Percentiles rank a stretch among this genome's conserved stretches.
phyloP scores from a whole-genome alignment of 208 protist species.

The Trypanosoma vivax region DNA sequence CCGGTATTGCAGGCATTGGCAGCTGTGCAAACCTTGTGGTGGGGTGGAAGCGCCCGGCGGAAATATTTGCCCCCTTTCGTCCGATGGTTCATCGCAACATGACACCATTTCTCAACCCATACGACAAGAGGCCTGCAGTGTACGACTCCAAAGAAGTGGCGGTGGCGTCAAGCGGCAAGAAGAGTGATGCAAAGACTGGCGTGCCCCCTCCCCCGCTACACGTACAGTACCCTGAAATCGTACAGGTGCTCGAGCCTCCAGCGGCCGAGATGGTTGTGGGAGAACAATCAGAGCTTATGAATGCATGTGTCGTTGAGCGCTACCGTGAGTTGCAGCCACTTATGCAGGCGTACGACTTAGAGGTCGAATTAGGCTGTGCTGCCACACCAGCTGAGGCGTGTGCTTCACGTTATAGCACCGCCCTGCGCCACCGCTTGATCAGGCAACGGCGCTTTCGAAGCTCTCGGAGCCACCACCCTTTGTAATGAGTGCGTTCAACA shows the following conservation, averaged over 20 bases:
- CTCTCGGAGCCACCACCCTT: conserved; percentile 66
- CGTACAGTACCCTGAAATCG: conserved; percentile 67
- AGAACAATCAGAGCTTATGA: conserved; percentile 26
- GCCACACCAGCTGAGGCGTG: conserved; percentile 63
- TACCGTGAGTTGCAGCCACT: conserved; percentile 64
- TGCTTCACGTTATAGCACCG: conserved; percentile 75
- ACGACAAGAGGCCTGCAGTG: conserved; percentile 32
- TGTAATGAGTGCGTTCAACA: conserved; percentile 89
- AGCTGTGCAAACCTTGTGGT: conserved; percentile 12
- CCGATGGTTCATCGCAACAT: conserved; percentile 83
- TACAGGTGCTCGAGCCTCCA: conserved; percentile 41
- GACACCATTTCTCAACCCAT: conserved; percentile 76
- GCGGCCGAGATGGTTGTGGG: conserved; percentile 32
- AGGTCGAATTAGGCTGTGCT: conserved; percentile 45
- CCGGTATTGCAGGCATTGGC: not conserved
- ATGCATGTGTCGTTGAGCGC: conserved; percentile 28
- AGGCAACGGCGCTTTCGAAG: conserved; percentile 57
- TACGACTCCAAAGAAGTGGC: conserved; percentile 26
- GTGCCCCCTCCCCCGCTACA: conserved; percentile 29
- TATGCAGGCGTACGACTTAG: conserved; percentile 73
- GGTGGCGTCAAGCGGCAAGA: conserved; percentile 2
- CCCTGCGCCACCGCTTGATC: conserved; percentile 61
- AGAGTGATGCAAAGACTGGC: conserved; percentile 18
- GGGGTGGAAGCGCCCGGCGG: conserved; percentile 59
- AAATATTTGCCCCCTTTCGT: conserved; percentile 81